Conservation (phyloP, 2,329 filamentous ascomycete genomes). For the Dactylellina haptotyla region DNA sequence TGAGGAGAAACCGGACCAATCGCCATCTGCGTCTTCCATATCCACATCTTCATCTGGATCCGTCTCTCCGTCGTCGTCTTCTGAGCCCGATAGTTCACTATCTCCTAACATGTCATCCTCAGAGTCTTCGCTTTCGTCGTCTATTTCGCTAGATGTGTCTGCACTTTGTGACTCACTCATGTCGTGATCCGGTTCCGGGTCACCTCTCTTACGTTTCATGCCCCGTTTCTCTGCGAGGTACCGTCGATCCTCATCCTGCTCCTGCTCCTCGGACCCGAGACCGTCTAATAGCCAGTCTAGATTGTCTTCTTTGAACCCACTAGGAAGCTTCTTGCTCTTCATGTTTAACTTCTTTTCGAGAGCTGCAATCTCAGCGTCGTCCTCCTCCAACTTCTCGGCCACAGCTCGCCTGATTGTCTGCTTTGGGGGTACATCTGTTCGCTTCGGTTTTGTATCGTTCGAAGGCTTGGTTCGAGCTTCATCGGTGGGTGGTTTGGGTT, state of each 20-base stretch:
- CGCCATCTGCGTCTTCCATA: constrained; percentile 64
- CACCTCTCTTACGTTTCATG: constrained; percentile 62
- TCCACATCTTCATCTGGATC: constrained; percentile 28
- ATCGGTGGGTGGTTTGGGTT: constrained; percentile 46
- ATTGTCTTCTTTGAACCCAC: constrained; percentile 82
- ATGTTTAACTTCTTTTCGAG: constrained; percentile 89
- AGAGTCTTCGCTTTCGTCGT: constrained; percentile 33
- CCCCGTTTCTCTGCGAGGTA: constrained; percentile 61
- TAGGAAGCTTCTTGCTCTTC: constrained; percentile 76
- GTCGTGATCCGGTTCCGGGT: constrained; percentile 12
- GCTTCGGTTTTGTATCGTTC: constrained; percentile 4
- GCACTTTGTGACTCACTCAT: constrained; percentile 57
- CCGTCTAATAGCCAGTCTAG: constrained; percentile 80
- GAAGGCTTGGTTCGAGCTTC: constrained; percentile 26
- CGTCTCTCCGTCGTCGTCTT: constrained; percentile 3
- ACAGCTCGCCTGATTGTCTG: constrained; percentile 59
- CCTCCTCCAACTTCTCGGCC: constrained; percentile 75
- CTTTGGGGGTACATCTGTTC: constrained; percentile 36
- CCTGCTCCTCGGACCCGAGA: constrained; percentile 68
- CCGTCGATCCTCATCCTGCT: constrained; percentile 69
- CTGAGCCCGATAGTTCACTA: constrained; percentile 18
- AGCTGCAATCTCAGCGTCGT: constrained; percentile 87
- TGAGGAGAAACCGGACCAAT: constrained; percentile 46
- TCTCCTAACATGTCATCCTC: constrained; percentile 48
- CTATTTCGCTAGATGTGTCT: constrained; percentile 58